phyloP scores from a whole-genome alignment of 805 yeast genomes.

The Saccharomycopsis vini region DNA sequence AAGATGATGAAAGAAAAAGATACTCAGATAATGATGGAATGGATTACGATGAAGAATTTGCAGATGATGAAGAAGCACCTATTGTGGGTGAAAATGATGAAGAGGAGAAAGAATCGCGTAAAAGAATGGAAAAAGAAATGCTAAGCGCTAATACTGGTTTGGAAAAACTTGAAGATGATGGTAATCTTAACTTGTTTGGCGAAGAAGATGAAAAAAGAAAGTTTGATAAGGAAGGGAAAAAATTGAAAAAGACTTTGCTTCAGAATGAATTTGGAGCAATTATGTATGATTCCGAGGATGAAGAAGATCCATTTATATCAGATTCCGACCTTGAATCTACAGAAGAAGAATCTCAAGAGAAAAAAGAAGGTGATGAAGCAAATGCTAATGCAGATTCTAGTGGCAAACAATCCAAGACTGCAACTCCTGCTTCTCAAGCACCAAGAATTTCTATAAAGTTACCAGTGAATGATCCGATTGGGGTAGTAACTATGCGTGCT shows the following conservation, averaged over 20 bases:
- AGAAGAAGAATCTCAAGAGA: slow-evolving; percentile 26
- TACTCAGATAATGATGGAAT: slow-evolving; percentile 85
- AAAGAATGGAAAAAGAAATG: slow-evolving; percentile 77
- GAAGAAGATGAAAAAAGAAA: slow-evolving; percentile 68
- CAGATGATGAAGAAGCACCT: slow-evolving; percentile 98
- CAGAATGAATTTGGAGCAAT: slow-evolving; percentile 46
- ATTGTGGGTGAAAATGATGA: slow-evolving; percentile 60
- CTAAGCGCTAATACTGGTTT: slow-evolving; percentile 63
- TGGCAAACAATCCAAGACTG: slow-evolving; percentile 27
- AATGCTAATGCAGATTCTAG: slow-evolving; percentile 1
- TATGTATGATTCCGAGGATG: slow-evolving; percentile 82
- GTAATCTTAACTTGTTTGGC: slow-evolving; percentile 53
- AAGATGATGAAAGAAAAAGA: slow-evolving; percentile 35
- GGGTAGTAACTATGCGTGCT: slow-evolving; percentile 56
- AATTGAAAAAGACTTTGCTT: slow-evolving; percentile 71
- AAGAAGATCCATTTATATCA: slow-evolving; percentile 73
- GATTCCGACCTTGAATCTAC: slow-evolving; percentile 58
- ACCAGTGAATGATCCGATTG: slow-evolving; percentile 37
- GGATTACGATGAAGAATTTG: slow-evolving; percentile 94
- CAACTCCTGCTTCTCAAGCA: slow-evolving; percentile 24
- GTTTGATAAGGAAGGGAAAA: slow-evolving; percentile 86
- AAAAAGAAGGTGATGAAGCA: slow-evolving; percentile 32
- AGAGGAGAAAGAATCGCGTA: slow-evolving; percentile 83
- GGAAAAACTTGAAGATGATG: slow-evolving; percentile 46
- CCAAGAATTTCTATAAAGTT: slow-evolving; percentile 33